phyloP scores from a whole-genome alignment of 108 stramenopile species.

The Pseudonitzschia multiseries region DNA sequence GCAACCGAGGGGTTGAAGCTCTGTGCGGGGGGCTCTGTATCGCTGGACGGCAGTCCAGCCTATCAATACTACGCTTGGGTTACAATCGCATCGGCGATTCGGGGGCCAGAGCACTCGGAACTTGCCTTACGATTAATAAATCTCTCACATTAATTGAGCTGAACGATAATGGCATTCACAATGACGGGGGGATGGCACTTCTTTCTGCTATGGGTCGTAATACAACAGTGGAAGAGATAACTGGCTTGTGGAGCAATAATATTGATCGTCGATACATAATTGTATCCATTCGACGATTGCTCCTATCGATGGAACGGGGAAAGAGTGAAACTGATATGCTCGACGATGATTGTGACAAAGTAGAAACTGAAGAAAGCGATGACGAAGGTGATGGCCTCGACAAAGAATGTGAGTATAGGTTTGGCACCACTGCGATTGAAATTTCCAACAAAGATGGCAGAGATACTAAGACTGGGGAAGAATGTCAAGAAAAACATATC shows the following conservation, averaged over 20 bases:
- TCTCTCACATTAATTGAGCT: slow-evolving; percentile 29
- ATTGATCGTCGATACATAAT: slow-evolving; percentile 35
- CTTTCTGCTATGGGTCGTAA: slow-evolving; percentile 30
- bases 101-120: slow-evolving; percentile 26
- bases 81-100: slow-evolving; percentile 34
- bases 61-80: slow-evolving; percentile 26
- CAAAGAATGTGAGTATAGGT: background rate
- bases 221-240: slow-evolving; percentile 28
- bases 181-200: slow-evolving; percentile 28
- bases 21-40: slow-evolving; percentile 17
- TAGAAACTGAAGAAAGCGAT: background rate
- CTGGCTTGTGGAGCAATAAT: slow-evolving; percentile 38
- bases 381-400: background rate
- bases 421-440: no score
- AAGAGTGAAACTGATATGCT: background rate
- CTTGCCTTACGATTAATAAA: slow-evolving; percentile 22
- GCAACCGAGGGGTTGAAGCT: slow-evolving; percentile 15
- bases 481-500: background rate
- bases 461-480: background rate
- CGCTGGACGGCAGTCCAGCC: background rate
- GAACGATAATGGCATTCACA: slow-evolving; percentile 32
- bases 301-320: background rate
- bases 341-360: background rate
- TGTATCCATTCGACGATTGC: slow-evolving; percentile 32
- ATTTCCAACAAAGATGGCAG: no score